These are phyloP conservation scores for Lenwebbia sp. DNA, from an alignment of 345 rosid species.

Conservation along the genomic window DNA sequence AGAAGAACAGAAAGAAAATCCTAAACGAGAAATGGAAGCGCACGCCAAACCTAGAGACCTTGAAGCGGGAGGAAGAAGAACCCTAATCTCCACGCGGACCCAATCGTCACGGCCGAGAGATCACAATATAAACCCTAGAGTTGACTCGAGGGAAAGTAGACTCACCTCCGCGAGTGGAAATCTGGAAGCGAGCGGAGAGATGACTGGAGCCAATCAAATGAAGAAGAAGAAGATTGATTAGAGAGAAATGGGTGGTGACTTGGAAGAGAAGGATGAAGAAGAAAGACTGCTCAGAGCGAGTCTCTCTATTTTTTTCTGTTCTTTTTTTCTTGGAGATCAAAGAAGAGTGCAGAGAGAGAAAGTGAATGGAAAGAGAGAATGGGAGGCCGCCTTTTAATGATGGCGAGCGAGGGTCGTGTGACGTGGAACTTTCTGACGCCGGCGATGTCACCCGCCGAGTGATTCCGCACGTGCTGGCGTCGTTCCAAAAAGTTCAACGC, in stretches of 20 bases:
- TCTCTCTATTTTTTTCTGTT: too few relatives aligned
- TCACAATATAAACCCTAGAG: slow-evolving; percentile 18
- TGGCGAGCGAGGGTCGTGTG: slow-evolving; percentile 1
- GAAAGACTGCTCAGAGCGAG: neutral
- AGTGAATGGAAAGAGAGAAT: neutral
- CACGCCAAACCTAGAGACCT: neutral
- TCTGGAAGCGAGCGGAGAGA: neutral
- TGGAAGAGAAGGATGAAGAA: neutral
- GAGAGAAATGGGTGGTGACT: neutral
- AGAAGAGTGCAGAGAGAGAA: neutral
- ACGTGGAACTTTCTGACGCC: slow-evolving; percentile 13
- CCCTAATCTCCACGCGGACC: neutral
- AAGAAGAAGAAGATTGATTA: neutral
- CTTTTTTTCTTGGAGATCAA: neutral
- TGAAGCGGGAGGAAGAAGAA: neutral
- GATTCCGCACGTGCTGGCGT: slow-evolving; percentile 6
- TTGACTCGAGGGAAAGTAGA: slow-evolving; percentile 11
- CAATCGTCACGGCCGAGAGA: neutral
- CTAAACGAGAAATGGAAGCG: neutral
- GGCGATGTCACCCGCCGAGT: neutral
- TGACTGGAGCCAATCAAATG: neutral
- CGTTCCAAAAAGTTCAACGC: neutral
- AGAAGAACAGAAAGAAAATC: neutral
- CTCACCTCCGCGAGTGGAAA: neutral
- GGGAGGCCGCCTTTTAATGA: slow-evolving; percentile 22